These are phyloP conservation scores for Elsinoe fawcettii DNA, from an alignment of 2,329 filamentous ascomycete genomes.

Conservation along the genomic window DNA sequence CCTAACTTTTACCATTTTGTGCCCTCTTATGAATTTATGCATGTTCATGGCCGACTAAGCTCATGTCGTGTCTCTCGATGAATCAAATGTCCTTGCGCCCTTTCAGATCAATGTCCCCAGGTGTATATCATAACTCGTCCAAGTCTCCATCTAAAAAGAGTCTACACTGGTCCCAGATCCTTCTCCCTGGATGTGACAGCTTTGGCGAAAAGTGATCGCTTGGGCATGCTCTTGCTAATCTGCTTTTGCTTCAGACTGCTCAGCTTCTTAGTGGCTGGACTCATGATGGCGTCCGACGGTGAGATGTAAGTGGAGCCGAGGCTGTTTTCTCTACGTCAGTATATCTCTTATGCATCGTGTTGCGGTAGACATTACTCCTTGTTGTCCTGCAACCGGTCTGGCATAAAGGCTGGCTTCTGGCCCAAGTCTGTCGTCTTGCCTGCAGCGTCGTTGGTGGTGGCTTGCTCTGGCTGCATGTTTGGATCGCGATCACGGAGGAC, in stretches of 20 bases:
- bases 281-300: conserved; percentile 84
- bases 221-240: conserved; percentile 52
- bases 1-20: background rate
- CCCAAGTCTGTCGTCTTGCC: conserved; percentile 5
- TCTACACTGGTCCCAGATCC: conserved; percentile 17
- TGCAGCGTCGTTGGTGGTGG: conserved; percentile 16
- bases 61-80: background rate
- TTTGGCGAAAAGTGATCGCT: conserved; percentile 19
- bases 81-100: background rate
- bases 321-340: conserved; percentile 22
- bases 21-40: background rate
- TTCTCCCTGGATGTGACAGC: conserved; percentile 15
- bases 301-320: conserved; percentile 57
- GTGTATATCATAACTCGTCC: background rate
- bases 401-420: background rate
- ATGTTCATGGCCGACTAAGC: too few species aligned
- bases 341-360: too few species aligned
- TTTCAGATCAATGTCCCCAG: background rate
- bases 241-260: conserved; percentile 73
- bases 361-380: background rate
- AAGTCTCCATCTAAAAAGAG: background rate
- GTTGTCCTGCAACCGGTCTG: background rate
- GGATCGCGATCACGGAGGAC: conserved; percentile 15
- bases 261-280: conserved; percentile 75
- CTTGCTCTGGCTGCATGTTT: conserved; percentile 1